These are phyloP conservation scores for Talaromyces proteolyticus DNA, from an alignment of 495 filamentous ascomycete genomes.

Conservation along the genomic window DNA sequence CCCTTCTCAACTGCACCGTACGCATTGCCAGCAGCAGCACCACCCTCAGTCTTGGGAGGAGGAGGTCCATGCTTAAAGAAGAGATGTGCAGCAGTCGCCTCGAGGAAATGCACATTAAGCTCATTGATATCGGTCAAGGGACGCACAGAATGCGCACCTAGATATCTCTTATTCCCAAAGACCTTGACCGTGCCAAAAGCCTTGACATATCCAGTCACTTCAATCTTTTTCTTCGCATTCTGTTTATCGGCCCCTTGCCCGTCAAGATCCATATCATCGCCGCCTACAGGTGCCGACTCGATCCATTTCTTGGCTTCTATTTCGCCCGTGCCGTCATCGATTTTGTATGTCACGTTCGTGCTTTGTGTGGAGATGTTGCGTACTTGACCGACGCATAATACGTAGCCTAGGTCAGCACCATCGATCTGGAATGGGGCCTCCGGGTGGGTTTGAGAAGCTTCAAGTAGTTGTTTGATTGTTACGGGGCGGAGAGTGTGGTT, in stretches of 20 bases:
- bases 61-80: slow-evolving; percentile 74
- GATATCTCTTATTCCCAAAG: slow-evolving; percentile 73
- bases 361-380: slow-evolving; percentile 78
- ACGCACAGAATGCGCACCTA: slow-evolving; percentile 75
- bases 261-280: slow-evolving; percentile 44
- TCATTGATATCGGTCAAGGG: slow-evolving; percentile 83
- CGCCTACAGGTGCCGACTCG: slow-evolving; percentile 45
- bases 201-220: slow-evolving; percentile 71
- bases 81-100: slow-evolving; percentile 81
- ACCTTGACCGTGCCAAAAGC: slow-evolving; percentile 73
- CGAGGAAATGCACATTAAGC: slow-evolving; percentile 80
- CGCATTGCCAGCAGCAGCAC: slow-evolving; percentile 15
- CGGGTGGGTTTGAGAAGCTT: slow-evolving; percentile 67
- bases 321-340: slow-evolving; percentile 91
- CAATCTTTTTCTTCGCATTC: slow-evolving; percentile 40
- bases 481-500: slow-evolving; percentile 81
- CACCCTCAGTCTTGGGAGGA: slow-evolving; percentile 35
- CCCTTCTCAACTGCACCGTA: slow-evolving; percentile 34
- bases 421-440: slow-evolving; percentile 77
- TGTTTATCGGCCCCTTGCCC: slow-evolving; percentile 12
- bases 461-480: slow-evolving; percentile 89
- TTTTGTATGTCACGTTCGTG: slow-evolving; percentile 84
- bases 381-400: slow-evolving; percentile 86
- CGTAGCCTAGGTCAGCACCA: slow-evolving; percentile 49
- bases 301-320: slow-evolving; percentile 94